phyloP scores from a whole-genome alignment of 2,329 filamentous ascomycete species.

The Claviceps capensis region DNA sequence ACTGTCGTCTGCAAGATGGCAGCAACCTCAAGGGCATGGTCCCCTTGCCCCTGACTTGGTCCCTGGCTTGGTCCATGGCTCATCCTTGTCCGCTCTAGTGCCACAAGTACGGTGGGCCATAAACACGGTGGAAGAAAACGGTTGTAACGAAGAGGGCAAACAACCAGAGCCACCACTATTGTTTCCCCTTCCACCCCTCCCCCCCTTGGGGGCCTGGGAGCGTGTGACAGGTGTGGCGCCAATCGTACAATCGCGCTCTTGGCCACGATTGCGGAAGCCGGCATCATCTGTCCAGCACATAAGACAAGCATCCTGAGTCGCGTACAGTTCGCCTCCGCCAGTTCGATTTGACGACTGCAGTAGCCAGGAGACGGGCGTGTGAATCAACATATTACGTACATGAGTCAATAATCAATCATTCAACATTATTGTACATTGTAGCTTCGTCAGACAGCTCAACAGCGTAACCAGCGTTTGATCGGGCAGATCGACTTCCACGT shows the following conservation, averaged over 20 bases:
- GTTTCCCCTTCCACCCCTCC: not conserved
- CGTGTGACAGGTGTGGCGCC: not conserved
- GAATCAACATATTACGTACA: not conserved
- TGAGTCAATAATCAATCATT: no score
- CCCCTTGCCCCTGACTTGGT: no score
- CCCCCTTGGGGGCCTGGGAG: not conserved
- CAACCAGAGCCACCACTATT: not conserved
- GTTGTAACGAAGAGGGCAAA: not conserved
- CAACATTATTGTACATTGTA: no score
- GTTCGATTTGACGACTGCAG: not conserved
- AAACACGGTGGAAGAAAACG: no score
- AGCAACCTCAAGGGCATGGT: not conserved
- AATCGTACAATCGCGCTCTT: no score
- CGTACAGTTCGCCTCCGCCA: not conserved
- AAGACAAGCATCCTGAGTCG: constrained; percentile 1
- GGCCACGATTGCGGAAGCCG: no score
- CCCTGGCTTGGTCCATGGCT: not conserved
- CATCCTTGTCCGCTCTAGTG: not conserved
- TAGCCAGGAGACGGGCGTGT: not conserved
- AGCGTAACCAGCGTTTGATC: not conserved
- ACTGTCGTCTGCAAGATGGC: not conserved
- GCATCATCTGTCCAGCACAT: not conserved
- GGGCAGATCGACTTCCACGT: not conserved
- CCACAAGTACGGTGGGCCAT: not conserved
- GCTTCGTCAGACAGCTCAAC: no score